Base-by-base conservation (phyloP, 169 alveolate genomes). In the Babesia bovis region DNA sequence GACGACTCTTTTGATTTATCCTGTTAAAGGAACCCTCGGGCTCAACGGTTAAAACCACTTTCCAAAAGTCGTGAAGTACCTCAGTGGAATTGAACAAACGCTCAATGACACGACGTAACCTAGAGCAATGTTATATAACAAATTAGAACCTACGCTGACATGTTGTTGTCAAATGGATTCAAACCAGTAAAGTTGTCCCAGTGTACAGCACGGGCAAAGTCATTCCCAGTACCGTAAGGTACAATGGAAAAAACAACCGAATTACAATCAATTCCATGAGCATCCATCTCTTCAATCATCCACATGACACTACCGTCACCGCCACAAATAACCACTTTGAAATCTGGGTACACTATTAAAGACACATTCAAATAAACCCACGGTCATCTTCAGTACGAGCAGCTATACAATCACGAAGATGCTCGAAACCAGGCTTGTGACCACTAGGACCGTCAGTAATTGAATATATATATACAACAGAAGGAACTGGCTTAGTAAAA, bases 281-380 rank as follows among this genome's bases (percentile, higher is more conserved):
- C 79, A 21, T 89, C 90, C 71, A 94, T 76, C 83, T 93, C 97
- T 51, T 82, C 76, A 4, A 95, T 71, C 36, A 93, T 89, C 98
- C 98, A 95, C 89, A 94, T 90, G 15, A 95, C 91, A 6, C 97
- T 95, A n/a, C 98, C 98, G 81, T 96, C 98, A 10, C 98, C 98
- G 13, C 98, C 98, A 19, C 96, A 96, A 21, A 92, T 95, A n/a
- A 96, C 85, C 12, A 87, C 93, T 59, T 90, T 78, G 10, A 87
- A 69, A 19, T 25, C 88, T 38, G 45, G 13, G 13, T 38, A 38
- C 7, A 7, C 45, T 9, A 13, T 38, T 38, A 38, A 9, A 38
- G 13, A 38, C 45, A 38, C 45, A 38, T 7, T 9, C 45, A 13
- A 41, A 38, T 30, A 10, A 17, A 30, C 73, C 45, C 30, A 50